Percentiles rank a stretch among this genome's conserved stretches.
Evolutionary conservation across 768 basidiomycete species (phyloP).

Genomic region (Pulveroboletus sp.): DNA sequence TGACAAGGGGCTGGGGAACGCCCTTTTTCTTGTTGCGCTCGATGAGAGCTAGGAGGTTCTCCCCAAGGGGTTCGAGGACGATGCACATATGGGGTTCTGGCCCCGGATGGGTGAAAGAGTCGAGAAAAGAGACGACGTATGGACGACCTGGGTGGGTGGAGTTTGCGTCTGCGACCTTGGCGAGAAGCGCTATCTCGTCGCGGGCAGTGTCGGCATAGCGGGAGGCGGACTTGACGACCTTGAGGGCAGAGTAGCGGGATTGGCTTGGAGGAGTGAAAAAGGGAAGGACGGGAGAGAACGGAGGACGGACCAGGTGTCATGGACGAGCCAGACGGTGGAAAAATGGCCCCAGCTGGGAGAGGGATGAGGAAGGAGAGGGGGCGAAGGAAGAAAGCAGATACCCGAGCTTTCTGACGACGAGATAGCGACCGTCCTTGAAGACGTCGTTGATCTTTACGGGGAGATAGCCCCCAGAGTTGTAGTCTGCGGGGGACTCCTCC

Average conservation of each 20-base stretch:
- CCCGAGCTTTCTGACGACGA: conserved; percentile 88
- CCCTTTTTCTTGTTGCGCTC: conserved; percentile 81
- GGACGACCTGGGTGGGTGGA: conserved; percentile 74
- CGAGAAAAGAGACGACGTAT: conserved; percentile 85
- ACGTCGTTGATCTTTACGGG: conserved; percentile 76
- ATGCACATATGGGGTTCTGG: conserved; percentile 86
- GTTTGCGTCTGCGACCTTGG: conserved; percentile 65
- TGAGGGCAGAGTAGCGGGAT: conserved; percentile 81
- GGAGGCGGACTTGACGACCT: conserved; percentile 91
- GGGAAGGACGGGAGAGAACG: conserved; percentile 2
- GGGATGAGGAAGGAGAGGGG: conserved; percentile 5
- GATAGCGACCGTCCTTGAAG: conserved; percentile 83
- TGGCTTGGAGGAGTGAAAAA: conserved; percentile 41
- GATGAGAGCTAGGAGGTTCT: conserved; percentile 69
- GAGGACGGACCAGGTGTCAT: conserved; percentile 63
- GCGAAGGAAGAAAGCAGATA: conserved; percentile 31
- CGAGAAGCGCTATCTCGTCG: conserved; percentile 92
- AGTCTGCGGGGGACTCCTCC: conserved; percentile 81
- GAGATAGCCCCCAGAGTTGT: conserved; percentile 78
- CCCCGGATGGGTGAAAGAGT: conserved; percentile 78
- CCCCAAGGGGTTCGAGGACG: conserved; percentile 83
- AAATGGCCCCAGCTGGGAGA: conserved; percentile 85
- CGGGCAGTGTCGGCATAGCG: conserved; percentile 95
- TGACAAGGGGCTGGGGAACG: conserved; percentile 77
- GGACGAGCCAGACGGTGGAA: conserved; percentile 90